Conservation (phyloP, 1,139 yeast species). For the Diutina pseudorugosa region DNA sequence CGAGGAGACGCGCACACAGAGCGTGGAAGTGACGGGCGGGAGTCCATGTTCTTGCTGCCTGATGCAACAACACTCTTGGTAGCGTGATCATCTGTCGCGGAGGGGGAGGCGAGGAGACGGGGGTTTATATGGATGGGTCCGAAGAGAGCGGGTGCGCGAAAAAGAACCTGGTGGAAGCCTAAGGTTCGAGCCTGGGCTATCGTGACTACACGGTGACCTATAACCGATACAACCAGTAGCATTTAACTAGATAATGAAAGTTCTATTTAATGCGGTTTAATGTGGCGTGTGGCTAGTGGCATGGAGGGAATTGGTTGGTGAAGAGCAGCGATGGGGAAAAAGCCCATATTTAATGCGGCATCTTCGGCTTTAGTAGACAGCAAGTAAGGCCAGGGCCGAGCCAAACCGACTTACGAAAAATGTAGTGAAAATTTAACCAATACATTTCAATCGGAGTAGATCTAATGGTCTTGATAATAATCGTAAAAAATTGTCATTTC, state of each 20-base stretch:
- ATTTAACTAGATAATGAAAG: background rate
- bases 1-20: slow-evolving; percentile 10
- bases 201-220: too few relatives aligned
- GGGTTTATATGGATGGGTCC: background rate
- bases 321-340: background rate
- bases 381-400: background rate
- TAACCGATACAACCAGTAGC: too few relatives aligned
- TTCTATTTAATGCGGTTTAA: too few relatives aligned
- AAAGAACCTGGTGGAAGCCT: background rate
- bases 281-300: background rate
- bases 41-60: background rate
- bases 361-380: background rate
- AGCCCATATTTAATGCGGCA: background rate
- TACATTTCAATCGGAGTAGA: too few relatives aligned
- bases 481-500: too few relatives aligned
- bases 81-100: background rate
- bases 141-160: background rate
- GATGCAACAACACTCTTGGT: background rate
- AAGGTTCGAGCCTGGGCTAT: background rate
- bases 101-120: background rate
- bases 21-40: background rate
- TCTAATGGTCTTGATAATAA: too few relatives aligned
- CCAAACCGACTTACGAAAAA: too few relatives aligned
- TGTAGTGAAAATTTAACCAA: too few relatives aligned
- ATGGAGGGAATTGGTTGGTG: background rate